Percentiles rank a stretch among this genome's conserved stretches.
These are phyloP conservation scores for Dothideomycetes sp. DNA, from an alignment of 2,329 filamentous ascomycete species.

Conservation along the genomic window DNA sequence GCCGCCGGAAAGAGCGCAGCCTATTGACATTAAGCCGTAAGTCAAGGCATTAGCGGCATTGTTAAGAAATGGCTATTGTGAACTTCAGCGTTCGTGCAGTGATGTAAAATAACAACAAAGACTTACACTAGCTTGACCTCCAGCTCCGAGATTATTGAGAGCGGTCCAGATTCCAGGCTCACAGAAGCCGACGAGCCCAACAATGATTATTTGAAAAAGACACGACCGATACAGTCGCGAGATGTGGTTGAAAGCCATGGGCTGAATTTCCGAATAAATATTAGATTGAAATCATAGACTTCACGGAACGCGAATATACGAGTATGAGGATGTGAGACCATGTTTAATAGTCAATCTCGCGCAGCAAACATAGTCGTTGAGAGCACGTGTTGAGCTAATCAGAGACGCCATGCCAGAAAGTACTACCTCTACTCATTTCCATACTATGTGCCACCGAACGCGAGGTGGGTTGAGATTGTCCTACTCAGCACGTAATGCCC, in stretches of 20 bases:
- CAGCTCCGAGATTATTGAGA: constrained; percentile 5
- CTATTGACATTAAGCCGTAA: constrained; percentile 10
- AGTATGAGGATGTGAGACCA: too few relatives aligned
- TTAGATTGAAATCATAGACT: neutral
- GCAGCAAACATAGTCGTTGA: too few relatives aligned
- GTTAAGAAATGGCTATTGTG: constrained; percentile 6
- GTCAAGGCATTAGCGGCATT: constrained; percentile 11
- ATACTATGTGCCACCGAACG: neutral
- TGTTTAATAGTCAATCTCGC: too few relatives aligned
- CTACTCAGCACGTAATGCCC: neutral
- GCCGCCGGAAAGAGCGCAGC: constrained; percentile 9
- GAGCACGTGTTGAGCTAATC: too few relatives aligned
- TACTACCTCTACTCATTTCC: neutral
- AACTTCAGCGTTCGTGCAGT: neutral
- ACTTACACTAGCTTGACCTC: neutral
- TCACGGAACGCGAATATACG: neutral
- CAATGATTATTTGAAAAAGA: constrained; percentile 18
- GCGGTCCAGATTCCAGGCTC: constrained; percentile 8
- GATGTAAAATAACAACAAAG: neutral
- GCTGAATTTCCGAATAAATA: neutral
- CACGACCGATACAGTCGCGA: neutral
- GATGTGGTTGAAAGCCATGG: neutral
- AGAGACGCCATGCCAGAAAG: neutral
- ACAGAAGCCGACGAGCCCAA: constrained; percentile 6
- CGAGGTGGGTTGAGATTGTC: neutral